Conservation (phyloP, 2,329 filamentous ascomycete species). For the Ambrosiella xylebori region DNA sequence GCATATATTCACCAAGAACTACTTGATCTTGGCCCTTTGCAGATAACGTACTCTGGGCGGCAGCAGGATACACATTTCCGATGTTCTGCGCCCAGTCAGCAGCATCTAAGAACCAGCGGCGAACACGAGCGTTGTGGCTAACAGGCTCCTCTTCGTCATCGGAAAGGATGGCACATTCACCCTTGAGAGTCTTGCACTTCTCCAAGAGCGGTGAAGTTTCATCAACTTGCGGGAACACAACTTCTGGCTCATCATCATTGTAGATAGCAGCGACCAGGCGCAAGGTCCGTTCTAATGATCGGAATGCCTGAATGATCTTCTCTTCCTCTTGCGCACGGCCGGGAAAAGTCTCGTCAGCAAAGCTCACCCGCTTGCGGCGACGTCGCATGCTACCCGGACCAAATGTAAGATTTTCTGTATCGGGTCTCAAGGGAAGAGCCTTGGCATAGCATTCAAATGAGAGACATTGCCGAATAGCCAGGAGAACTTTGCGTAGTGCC, state of each 20-base stretch:
- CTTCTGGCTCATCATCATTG: conserved; percentile 5
- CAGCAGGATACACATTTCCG: conserved; percentile 11
- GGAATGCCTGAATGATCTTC: conserved; percentile 10
- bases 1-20: conserved; percentile 7
- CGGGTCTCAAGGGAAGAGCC: conserved; percentile 11
- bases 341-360: conserved; percentile 11
- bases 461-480: conserved; percentile 8
- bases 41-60: conserved; percentile 3
- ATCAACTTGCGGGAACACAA: neutral
- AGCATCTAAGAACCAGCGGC: conserved; percentile 9
- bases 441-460: conserved; percentile 12
- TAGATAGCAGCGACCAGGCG: conserved; percentile 12
- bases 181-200: neutral
- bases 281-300: conserved; percentile 5
- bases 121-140: conserved; percentile 7
- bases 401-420: conserved; percentile 5
- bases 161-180: conserved; percentile 3
- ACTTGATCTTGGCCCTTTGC: conserved; percentile 6
- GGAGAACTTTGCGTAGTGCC: conserved; percentile 5
- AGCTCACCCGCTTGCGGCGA: conserved; percentile 12
- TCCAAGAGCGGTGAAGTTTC: neutral
- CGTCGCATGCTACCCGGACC: conserved; percentile 13
- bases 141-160: conserved; percentile 8
- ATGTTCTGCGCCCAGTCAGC: conserved; percentile 11
- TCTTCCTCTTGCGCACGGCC: conserved; percentile 10